These are phyloP conservation scores for Aspergillus conjunctus DNA, from an alignment of 495 filamentous ascomycete genomes.

Conservation along the genomic window DNA sequence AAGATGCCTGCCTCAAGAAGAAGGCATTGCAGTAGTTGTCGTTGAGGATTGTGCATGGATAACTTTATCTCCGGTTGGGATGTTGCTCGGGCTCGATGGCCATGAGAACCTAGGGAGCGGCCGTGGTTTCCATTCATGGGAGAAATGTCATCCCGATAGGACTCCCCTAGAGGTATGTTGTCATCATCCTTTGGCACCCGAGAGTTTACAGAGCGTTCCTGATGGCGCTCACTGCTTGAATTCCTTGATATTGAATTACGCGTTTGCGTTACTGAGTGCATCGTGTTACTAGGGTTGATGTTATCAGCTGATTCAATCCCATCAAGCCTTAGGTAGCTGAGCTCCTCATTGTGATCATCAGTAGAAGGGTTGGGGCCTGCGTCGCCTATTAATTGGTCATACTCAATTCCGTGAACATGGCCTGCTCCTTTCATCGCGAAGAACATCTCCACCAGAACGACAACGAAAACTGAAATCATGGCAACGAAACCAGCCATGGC, in stretches of 20 bases:
- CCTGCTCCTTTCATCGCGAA: slow-evolving; percentile 59
- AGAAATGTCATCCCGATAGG: slow-evolving; percentile 28
- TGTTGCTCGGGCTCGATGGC: slow-evolving; percentile 22
- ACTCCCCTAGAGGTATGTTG: slow-evolving; percentile 34
- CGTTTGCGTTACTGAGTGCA: slow-evolving; percentile 8
- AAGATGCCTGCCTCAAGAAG: slow-evolving; percentile 84
- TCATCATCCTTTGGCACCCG: slow-evolving; percentile 12
- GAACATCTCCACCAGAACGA: slow-evolving; percentile 77
- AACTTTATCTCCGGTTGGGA: slow-evolving; percentile 25
- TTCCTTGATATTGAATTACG: slow-evolving; percentile 9
- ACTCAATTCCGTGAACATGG: slow-evolving; percentile 52
- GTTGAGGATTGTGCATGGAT: slow-evolving; percentile 48
- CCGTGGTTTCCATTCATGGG: slow-evolving; percentile 20
- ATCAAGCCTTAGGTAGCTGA: slow-evolving; percentile 30
- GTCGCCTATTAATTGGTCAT: slow-evolving; percentile 46
- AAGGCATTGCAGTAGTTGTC: slow-evolving; percentile 74
- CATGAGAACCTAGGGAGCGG: slow-evolving; percentile 11
- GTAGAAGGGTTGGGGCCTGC: slow-evolving; percentile 27
- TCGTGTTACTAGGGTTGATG: slow-evolving; percentile 30
- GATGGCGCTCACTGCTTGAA: slow-evolving; percentile 15
- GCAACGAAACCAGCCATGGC: slow-evolving; percentile 79
- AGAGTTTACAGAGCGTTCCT: slow-evolving; percentile 1
- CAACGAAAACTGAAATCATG: slow-evolving; percentile 74
- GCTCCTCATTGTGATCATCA: slow-evolving; percentile 22
- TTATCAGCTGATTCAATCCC: slow-evolving; percentile 23